Conservation (phyloP, 257 asterid genomes). For the Cruciata laevipes region DNA sequence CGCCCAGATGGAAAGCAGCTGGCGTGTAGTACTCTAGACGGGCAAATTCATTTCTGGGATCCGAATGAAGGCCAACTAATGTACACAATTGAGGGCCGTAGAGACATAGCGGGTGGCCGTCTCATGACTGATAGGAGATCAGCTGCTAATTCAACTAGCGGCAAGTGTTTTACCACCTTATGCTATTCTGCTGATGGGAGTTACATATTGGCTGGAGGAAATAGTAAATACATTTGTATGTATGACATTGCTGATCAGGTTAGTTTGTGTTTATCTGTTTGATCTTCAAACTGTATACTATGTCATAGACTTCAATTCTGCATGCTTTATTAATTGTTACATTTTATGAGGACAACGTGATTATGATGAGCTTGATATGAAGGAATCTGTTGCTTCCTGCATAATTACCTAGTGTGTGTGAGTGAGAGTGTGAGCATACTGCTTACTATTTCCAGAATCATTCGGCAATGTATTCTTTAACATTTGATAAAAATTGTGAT, state of each 20-base stretch:
- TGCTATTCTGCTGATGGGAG: slow-evolving; percentile 97
- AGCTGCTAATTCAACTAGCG: slow-evolving; percentile 78
- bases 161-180: slow-evolving; percentile 89
- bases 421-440: neutral
- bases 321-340: neutral
- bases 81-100: slow-evolving; percentile 92
- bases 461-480: neutral
- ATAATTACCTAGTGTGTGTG: neutral
- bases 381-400: neutral
- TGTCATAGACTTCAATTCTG: neutral
- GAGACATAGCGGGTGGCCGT: slow-evolving; percentile 99
- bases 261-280: slow-evolving; percentile 15
- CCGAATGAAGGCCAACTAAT: slow-evolving; percentile 71
- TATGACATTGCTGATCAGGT: slow-evolving; percentile 98
- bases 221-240: slow-evolving; percentile 91
- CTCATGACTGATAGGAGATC: slow-evolving; percentile 95
- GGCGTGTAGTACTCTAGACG: slow-evolving; percentile 93
- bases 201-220: slow-evolving; percentile 96
- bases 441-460: neutral
- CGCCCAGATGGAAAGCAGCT: slow-evolving; percentile 97
- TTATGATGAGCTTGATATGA: neutral
- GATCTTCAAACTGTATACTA: neutral
- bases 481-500: too few species aligned
- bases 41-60: slow-evolving; percentile 96
- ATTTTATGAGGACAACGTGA: neutral